Percentiles rank a stretch among this genome's conserved stretches.
phyloP scores from a whole-genome alignment of 2,329 filamentous ascomycete genomes.

The Ceratocystis papillata region DNA sequence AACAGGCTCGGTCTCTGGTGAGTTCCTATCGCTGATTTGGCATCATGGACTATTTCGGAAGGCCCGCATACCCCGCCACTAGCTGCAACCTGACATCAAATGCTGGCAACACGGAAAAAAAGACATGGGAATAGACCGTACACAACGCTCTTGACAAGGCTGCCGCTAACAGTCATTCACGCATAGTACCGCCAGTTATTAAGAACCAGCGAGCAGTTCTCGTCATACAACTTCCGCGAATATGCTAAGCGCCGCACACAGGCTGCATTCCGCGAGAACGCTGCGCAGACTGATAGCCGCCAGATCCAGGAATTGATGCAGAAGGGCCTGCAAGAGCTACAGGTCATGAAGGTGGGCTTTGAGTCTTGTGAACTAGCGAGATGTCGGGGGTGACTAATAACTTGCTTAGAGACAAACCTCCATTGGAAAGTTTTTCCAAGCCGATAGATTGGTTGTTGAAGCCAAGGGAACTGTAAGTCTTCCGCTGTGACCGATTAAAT shows the following conservation, averaged over 20 bases:
- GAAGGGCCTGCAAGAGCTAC: slow-evolving; percentile 74
- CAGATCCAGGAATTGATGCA: slow-evolving; percentile 81
- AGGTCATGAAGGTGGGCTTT: slow-evolving; percentile 71
- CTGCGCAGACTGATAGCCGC: slow-evolving; percentile 59
- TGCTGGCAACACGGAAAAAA: no score
- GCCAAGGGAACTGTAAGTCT: slow-evolving; percentile 22
- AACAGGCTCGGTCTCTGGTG: slow-evolving; percentile 48
- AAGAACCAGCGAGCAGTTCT: slow-evolving; percentile 75
- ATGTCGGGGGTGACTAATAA: background rate
- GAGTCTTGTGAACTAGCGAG: background rate
- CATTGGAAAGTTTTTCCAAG: slow-evolving; percentile 87
- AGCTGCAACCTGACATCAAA: background rate
- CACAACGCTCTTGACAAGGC: background rate
- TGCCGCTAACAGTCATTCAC: background rate
- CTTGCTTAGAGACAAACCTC: slow-evolving; percentile 77
- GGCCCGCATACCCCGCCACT: background rate
- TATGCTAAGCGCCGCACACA: slow-evolving; percentile 84
- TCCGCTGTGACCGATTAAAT: background rate
- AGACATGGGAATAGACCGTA: background rate
- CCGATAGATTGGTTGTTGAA: slow-evolving; percentile 86
- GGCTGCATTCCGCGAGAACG: slow-evolving; percentile 81
- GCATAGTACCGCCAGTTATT: slow-evolving; percentile 80
- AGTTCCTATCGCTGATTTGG: slow-evolving; percentile 28
- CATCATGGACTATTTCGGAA: background rate
- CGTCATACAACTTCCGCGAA: slow-evolving; percentile 94